Evolutionary conservation across 371 early-diverging fungal genomes (phyloP).

Genomic region (Coemansia sp.): DNA sequence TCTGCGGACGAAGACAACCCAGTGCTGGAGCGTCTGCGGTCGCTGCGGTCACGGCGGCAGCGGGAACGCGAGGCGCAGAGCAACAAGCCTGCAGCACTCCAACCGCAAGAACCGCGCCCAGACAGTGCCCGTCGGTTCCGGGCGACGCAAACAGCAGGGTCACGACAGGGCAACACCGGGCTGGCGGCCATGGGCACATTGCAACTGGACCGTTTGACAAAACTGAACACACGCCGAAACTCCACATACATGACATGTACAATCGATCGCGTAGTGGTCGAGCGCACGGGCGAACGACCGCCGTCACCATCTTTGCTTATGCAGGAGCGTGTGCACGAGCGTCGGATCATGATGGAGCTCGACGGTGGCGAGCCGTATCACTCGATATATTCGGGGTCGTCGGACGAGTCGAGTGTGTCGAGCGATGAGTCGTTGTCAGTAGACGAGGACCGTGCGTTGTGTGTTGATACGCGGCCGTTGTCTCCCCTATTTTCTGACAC

Average conservation of each 20-base stretch:
- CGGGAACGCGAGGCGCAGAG: conserved; percentile 1
- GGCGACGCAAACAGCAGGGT: conserved; percentile 20
- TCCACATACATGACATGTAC: conserved; percentile 43
- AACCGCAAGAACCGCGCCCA: too few species aligned
- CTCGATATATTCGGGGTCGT: conserved; percentile 24
- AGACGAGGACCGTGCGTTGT: background rate
- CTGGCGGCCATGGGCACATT: conserved; percentile 34
- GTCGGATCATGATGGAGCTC: conserved; percentile 1
- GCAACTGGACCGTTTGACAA: conserved; percentile 49
- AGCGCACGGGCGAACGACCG: conserved; percentile 24
- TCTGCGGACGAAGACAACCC: conserved; percentile 12
- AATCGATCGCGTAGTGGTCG: conserved; percentile 23
- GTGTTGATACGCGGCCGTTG: conserved; percentile 25
- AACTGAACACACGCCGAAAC: conserved; percentile 45
- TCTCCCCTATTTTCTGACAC: conserved; percentile 1
- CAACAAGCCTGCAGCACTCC: background rate
- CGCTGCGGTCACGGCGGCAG: conserved; percentile 34
- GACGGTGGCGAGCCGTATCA: background rate
- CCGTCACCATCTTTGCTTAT: conserved; percentile 44
- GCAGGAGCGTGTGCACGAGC: conserved; percentile 34
- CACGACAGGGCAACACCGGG: background rate
- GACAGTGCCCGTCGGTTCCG: conserved; percentile 20
- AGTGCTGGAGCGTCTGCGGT: conserved; percentile 27
- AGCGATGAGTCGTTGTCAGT: background rate
- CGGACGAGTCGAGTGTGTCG: background rate